Percentiles rank a stretch among this genome's conserved stretches.
Conservation (phyloP, 2,329 filamentous ascomycete species). For the Alternaria viburni region DNA sequence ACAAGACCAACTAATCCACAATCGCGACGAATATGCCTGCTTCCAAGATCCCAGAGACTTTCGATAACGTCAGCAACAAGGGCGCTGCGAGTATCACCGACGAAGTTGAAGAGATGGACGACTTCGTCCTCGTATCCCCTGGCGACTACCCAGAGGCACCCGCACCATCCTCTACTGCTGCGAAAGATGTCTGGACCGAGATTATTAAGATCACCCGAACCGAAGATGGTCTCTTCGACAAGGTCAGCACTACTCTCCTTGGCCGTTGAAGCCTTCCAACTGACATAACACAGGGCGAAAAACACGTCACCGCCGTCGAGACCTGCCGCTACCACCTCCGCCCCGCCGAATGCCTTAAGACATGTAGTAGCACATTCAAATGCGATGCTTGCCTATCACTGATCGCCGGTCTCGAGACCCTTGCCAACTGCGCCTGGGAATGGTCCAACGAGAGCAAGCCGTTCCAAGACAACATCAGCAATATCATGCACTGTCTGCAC, state of each 20-base stretch:
- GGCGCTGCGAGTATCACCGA: background rate
- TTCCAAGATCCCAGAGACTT: background rate
- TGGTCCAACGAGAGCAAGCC: background rate
- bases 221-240: background rate
- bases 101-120: background rate
- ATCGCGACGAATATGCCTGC: background rate
- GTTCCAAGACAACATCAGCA: background rate
- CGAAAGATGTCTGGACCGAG: background rate
- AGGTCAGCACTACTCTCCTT: background rate
- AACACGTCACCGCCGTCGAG: background rate
- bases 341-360: background rate
- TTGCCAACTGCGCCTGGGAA: background rate
- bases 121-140: background rate
- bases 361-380: background rate
- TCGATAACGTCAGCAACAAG: background rate
- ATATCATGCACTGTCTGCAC: background rate
- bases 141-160: background rate
- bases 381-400: background rate
- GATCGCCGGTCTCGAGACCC: background rate
- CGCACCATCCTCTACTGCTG: background rate
- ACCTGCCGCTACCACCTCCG: background rate
- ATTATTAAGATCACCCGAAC: background rate
- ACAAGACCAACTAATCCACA: background rate
- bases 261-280: background rate
- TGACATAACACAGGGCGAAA: background rate